Evolutionary conservation across 192 early-diverging fungal genomes (phyloP).

Genomic region (Radiomyces spectabilis): DNA sequence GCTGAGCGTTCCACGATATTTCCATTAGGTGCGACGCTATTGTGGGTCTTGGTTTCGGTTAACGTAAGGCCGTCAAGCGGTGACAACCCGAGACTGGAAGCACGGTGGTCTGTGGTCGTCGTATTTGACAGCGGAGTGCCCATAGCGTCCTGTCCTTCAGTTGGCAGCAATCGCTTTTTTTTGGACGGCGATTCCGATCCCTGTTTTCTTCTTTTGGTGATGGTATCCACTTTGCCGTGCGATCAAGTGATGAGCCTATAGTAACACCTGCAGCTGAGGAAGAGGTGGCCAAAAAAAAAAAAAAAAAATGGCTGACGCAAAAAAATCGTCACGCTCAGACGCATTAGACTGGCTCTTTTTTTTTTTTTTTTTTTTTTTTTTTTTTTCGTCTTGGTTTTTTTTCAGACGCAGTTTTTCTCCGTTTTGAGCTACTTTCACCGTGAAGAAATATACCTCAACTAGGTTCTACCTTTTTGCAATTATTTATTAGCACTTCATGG

Average conservation of each 20-base stretch:
- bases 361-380: neutral
- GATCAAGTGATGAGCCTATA: neutral
- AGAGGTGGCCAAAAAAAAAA: neutral
- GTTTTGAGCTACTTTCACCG: too few species aligned
- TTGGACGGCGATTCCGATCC: constrained; percentile 3
- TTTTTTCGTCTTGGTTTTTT: neutral
- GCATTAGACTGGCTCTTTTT: too few species aligned
- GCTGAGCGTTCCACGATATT: too few species aligned
- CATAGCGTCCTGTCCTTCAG: neutral
- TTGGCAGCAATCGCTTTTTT: neutral
- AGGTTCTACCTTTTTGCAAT: too few species aligned
- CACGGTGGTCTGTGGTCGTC: constrained; percentile 1
- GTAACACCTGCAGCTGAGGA: neutral
- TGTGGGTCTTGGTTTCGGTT: constrained; percentile 1
- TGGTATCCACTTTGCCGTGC: neutral
- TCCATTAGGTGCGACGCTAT: neutral
- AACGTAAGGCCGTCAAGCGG: constrained; percentile 2
- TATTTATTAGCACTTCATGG: too few species aligned
- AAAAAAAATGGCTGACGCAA: neutral
- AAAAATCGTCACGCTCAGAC: neutral
- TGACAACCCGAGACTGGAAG: neutral
- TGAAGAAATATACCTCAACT: too few species aligned
- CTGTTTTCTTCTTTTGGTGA: neutral
- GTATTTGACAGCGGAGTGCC: neutral
- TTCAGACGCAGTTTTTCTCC: too few species aligned